Conservation (phyloP, 2,329 filamentous ascomycete genomes). For the Epicoccum sorghinum region DNA sequence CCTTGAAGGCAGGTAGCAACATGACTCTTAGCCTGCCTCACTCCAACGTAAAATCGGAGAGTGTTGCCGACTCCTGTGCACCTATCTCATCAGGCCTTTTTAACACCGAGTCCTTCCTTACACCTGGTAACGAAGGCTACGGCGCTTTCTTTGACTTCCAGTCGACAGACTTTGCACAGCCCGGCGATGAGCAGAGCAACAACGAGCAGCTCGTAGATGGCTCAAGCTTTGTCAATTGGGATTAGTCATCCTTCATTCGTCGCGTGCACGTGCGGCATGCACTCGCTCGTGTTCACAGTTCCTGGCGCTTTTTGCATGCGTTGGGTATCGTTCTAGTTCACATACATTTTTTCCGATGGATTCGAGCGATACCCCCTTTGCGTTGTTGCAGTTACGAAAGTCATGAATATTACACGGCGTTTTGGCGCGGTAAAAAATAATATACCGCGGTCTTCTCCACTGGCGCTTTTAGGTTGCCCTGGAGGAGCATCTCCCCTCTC, state of each 20-base stretch:
- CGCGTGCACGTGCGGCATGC: background rate
- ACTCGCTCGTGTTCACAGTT: no score
- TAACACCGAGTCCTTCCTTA: slow-evolving; percentile 23
- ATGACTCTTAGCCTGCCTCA: slow-evolving; percentile 42
- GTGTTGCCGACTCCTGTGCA: slow-evolving; percentile 25
- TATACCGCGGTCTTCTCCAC: slow-evolving; percentile 9
- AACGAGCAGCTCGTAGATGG: slow-evolving; percentile 28
- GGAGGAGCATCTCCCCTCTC: slow-evolving; percentile 18
- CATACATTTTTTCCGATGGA: slow-evolving; percentile 13
- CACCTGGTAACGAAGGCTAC: slow-evolving; percentile 30
- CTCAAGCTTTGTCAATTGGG: slow-evolving; percentile 34
- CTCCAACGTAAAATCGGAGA: slow-evolving; percentile 34
- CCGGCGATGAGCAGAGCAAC: slow-evolving; percentile 25
- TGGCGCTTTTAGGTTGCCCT: slow-evolving; percentile 22
- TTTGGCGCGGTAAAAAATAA: slow-evolving; percentile 11
- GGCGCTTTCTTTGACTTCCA: slow-evolving; percentile 33
- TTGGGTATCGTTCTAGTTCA: slow-evolving; percentile 11
- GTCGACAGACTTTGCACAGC: slow-evolving; percentile 19
- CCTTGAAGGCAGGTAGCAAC: slow-evolving; percentile 17
- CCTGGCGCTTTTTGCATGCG: background rate
- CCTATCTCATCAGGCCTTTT: slow-evolving; percentile 32
- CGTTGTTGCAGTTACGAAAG: slow-evolving; percentile 8
- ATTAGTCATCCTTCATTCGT: slow-evolving; percentile 14
- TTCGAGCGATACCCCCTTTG: slow-evolving; percentile 5
- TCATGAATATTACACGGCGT: slow-evolving; percentile 12